Base-by-base conservation (phyloP, 345 rosid species). In the Pistacia atlantica region DNA sequence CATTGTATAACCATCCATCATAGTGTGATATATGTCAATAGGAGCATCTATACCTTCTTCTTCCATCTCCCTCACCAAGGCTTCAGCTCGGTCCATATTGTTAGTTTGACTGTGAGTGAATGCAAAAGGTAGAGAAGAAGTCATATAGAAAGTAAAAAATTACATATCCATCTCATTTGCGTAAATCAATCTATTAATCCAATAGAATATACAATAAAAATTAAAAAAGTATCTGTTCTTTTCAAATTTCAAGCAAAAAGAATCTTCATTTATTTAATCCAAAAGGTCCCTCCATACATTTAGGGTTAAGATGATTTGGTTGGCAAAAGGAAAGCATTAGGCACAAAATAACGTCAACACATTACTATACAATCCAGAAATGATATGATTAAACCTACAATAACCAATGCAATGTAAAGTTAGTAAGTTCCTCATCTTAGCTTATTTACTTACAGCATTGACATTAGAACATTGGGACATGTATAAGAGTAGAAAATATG, bases 1-100 rank as follows among this genome's bases (percentile, higher is more conserved):
- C 88, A 86, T 92, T 46, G 97, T 91, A 79, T 96, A 96, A 28
- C 99, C 99, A 80, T 93, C 95, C 97, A 96, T 96, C 99, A 96
- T 92, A n/a, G 93, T 92, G 74, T 96, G 97, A 80, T 96, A 96
- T 67, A 93, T 88, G 69, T 90, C 93, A 72, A 93, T 87, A 42
- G 97, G 96, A 80, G 99, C 98, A 76, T 92, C 98, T 48, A 93
- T 92, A 67, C 98, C 99, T 80, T 96, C 97, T 84, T 92, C 98
- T 82, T 96, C 98, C 98, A 93, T 92, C 84, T 93, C 93, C 75
- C 94, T 92, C 60, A 92, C 98, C 78, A 96, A 84, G 73, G 83
- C 92, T 86, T 96, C 97, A 57, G 97, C 98, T 75, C 83, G 80
- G 74, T 88, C 89, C 98, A 96, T 92, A 73, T 91, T 89, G 75